Evolutionary conservation across 2,329 filamentous ascomycete species (phyloP), one percentile per base, ranked within the genome.

Genomic region (Rugonectria rugulosa): DNA sequence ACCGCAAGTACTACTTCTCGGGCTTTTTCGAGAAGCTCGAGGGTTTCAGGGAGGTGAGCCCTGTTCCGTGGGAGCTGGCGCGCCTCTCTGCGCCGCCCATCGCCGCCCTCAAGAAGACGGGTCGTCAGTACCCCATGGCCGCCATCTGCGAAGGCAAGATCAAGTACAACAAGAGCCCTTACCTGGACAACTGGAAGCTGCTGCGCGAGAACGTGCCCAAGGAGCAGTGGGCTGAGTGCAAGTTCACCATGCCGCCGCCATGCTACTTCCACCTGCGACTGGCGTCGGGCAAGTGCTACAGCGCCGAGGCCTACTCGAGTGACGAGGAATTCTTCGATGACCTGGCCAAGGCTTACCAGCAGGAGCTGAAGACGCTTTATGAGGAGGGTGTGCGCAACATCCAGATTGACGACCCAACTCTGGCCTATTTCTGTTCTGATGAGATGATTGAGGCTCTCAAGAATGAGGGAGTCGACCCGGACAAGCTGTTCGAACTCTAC

Each of bases 401-500:
- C 21, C 84, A 86, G 68, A 84, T 84, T 41, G 85, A 87, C 57
- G 85, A 87, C 67, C 85, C 84, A n/a, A 85, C 85, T 44, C 75
- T 88, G 43, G 83, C 74, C 3, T 80, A 89, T 71, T 90, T 90
- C 72, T 90, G 87, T 75, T 87, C 84, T 5, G 83, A 88, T 31
- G 84, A 85, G 59, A 89, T 89, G 84, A 75, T 87, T 14, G 74
- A 79, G 51, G 84, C 84, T 23, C 85, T 78, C 53, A 67, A 80
- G 75, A 77, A 81, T 52, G 79, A 80, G 19, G 88, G 88, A 62
- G 76, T 81, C 37, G 79, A 85, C 15, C 79, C 87, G 11, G 86
- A 89, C 31, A 82, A 84, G 58, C 81, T 90, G 60, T 81, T 92
- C 45, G 84, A 88, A 63, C 79, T 83, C 26, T 92, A 92, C 69